Evolutionary conservation across 306 rosid species (phyloP).

Genomic region (Gillenia trifoliata): DNA sequence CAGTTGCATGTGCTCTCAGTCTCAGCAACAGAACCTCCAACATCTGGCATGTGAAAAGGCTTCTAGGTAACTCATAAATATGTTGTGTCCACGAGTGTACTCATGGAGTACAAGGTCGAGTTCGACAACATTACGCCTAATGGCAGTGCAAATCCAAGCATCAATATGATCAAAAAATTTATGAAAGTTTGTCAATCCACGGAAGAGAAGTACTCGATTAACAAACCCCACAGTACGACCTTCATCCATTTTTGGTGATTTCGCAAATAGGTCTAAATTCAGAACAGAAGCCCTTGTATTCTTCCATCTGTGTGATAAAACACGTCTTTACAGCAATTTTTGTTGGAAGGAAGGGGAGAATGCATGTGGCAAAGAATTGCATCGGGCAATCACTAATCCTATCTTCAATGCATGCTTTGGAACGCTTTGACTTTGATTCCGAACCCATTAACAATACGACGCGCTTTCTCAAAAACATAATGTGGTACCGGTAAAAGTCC

Average conservation of each 20-base stretch:
- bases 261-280: not conserved
- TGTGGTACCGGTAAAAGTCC: not conserved
- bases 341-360: not conserved
- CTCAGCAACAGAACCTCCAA: not conserved
- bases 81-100: too few relatives aligned
- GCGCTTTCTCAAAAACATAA: not conserved
- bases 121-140: not conserved
- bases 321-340: not conserved
- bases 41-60: not conserved
- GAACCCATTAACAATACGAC: not conserved
- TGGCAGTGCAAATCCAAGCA: slow-evolving; percentile 8
- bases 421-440: not conserved
- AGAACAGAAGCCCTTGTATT: not conserved
- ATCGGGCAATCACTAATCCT: not conserved
- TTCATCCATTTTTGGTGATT: too few relatives aligned
- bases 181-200: not conserved
- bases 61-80: not conserved
- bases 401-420: not conserved
- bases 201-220: not conserved
- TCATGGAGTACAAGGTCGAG: not conserved
- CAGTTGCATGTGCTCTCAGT: not conserved
- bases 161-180: not conserved
- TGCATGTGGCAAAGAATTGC: not conserved
- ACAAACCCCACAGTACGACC: too few relatives aligned
- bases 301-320: not conserved